Percentiles rank a stretch among this genome's conserved stretches.
These are phyloP conservation scores for Aspergillus coremiiformis DNA, from an alignment of 495 filamentous ascomycete species.

Conservation along the genomic window DNA sequence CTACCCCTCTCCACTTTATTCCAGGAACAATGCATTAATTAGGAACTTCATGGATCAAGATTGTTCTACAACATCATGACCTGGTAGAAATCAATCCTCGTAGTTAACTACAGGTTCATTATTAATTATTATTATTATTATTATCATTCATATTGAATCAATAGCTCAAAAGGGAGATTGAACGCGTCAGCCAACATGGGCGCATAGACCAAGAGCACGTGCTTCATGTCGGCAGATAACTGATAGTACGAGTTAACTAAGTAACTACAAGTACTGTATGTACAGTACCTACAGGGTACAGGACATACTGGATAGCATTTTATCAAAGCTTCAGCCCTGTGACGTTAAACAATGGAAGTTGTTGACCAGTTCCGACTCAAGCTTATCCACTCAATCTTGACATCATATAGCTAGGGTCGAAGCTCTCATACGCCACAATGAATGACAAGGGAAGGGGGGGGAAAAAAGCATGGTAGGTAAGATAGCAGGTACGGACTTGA, in stretches of 20 bases:
- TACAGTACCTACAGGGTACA: no score
- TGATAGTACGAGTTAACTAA: no score
- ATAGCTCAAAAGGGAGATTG: neutral
- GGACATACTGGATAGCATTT: no score
- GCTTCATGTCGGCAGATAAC: neutral
- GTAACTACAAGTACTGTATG: no score
- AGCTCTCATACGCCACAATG: neutral
- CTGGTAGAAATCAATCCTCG: no score
- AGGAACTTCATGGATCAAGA: no score
- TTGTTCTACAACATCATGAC: no score
- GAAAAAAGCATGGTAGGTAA: neutral
- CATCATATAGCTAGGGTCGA: neutral
- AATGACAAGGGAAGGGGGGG: neutral
- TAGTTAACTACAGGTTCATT: no score
- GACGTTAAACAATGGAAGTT: neutral
- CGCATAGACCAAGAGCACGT: conserved; percentile 3
- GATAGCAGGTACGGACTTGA: neutral
- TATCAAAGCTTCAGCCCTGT: neutral
- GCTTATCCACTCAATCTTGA: neutral
- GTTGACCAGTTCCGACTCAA: neutral
- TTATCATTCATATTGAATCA: no score
- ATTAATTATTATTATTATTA: no score
- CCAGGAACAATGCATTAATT: no score
- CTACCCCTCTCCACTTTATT: no score
- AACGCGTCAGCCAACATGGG: conserved; percentile 2